These are phyloP conservation scores for Stephania yunnanensis DNA, from an alignment of 164 flowering plant genomes.

Conservation along the genomic window DNA sequence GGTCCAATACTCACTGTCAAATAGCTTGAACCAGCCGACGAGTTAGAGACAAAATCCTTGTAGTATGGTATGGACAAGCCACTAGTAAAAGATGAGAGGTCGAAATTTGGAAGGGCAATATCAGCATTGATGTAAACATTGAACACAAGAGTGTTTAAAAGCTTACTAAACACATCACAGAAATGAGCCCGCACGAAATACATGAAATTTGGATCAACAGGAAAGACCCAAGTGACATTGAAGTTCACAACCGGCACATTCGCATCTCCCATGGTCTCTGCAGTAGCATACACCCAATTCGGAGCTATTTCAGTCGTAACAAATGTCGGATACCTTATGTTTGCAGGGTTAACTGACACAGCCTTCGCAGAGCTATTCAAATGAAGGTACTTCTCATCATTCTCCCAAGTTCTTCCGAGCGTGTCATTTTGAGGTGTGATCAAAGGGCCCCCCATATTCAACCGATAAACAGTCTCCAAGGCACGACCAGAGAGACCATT, in stretches of 20 bases:
- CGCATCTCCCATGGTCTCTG: constrained; percentile 59
- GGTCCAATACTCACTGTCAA: constrained; percentile 83
- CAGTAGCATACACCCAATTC: constrained; percentile 77
- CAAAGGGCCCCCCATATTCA: constrained; percentile 87
- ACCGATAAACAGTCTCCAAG: constrained; percentile 61
- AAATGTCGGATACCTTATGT: constrained; percentile 29
- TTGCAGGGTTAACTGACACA: constrained; percentile 40
- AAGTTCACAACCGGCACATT: constrained; percentile 47
- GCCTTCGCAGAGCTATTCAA: constrained; percentile 64
- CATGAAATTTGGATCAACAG: constrained; percentile 56
- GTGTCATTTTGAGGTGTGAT: constrained; percentile 74
- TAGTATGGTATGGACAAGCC: constrained; percentile 50
- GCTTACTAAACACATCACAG: constrained; percentile 73
- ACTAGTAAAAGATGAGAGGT: constrained; percentile 48
- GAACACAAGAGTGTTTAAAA: constrained; percentile 55
- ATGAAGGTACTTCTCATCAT: constrained; percentile 60
- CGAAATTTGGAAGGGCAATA: constrained; percentile 44
- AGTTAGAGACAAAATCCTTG: constrained; percentile 61
- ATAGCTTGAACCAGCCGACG: constrained; percentile 32
- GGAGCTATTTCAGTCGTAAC: constrained; percentile 71
- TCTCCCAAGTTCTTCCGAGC: constrained; percentile 73
- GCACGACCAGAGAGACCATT: constrained; percentile 53
- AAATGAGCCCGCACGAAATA: constrained; percentile 79
- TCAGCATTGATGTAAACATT: constrained; percentile 59
- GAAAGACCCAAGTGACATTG: constrained; percentile 85